Percentiles rank a stretch among this genome's conserved stretches.
phyloP scores from a whole-genome alignment of 805 yeast species.

The Teunomyces lycoperdinae region DNA sequence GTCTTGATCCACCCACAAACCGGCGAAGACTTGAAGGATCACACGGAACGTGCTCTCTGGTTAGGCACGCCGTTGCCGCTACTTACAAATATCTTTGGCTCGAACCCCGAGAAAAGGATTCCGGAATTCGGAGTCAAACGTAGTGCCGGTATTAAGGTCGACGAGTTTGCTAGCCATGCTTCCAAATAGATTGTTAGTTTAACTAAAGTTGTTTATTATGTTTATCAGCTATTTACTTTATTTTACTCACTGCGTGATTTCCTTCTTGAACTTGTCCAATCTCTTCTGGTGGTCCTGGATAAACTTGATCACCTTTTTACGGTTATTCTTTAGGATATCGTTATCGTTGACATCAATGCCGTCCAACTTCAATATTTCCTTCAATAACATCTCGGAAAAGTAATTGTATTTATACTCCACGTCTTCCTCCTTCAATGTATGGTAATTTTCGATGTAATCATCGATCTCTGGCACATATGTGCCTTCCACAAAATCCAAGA shows the following conservation, averaged over 20 bases:
- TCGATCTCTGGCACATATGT: slow-evolving; percentile 40
- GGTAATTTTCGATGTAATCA: slow-evolving; percentile 27
- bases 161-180: slow-evolving; percentile 9
- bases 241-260: slow-evolving; percentile 7
- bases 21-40: slow-evolving; percentile 27
- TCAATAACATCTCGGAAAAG: slow-evolving; percentile 65
- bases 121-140: slow-evolving; percentile 27
- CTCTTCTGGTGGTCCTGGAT: slow-evolving; percentile 59
- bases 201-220: neutral
- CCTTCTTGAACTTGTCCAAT: slow-evolving; percentile 48
- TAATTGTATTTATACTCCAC: slow-evolving; percentile 51
- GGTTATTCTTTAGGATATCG: slow-evolving; percentile 49
- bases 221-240: neutral
- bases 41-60: slow-evolving; percentile 29
- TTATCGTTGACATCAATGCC: slow-evolving; percentile 55
- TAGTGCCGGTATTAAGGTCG: slow-evolving; percentile 13
- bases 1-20: slow-evolving; percentile 35
- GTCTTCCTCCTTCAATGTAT: slow-evolving; percentile 26
- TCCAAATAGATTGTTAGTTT: neutral
- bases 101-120: slow-evolving; percentile 10
- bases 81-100: slow-evolving; percentile 11
- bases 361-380: slow-evolving; percentile 64
- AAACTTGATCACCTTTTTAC: slow-evolving; percentile 58
- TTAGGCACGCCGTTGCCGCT: slow-evolving; percentile 23
- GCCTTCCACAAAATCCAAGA: slow-evolving; percentile 39